These are phyloP conservation scores for Colletotrichum filicis DNA, from an alignment of 2,329 filamentous ascomycete genomes.

Conservation along the genomic window DNA sequence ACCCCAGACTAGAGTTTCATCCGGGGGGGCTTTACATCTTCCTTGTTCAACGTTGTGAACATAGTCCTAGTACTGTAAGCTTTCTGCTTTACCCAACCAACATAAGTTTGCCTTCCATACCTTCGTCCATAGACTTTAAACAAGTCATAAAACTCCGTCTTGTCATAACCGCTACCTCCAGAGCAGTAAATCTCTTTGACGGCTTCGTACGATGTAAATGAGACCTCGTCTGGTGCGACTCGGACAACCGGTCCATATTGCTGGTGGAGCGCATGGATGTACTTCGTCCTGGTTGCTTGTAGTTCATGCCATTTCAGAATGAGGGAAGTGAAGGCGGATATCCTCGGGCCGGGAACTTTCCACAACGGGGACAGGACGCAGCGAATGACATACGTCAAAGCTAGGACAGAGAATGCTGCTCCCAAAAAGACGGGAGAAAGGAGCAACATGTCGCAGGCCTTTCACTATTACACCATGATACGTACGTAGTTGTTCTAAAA, in stretches of 20 bases:
- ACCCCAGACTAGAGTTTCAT: background rate
- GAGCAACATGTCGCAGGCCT: conserved; percentile 31
- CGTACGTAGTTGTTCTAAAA: background rate
- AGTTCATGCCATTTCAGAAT: conserved; percentile 68
- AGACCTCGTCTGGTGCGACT: conserved; percentile 67
- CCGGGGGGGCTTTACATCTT: conserved; percentile 52
- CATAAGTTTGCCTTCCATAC: conserved; percentile 44
- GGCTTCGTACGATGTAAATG: conserved; percentile 65
- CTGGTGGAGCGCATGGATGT: conserved; percentile 66
- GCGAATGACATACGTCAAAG: conserved; percentile 27
- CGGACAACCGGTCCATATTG: conserved; percentile 68
- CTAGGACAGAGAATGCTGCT: conserved; percentile 21
- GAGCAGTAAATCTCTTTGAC: conserved; percentile 73
- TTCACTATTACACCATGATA: background rate
- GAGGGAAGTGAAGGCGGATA: conserved; percentile 61
- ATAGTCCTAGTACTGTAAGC: conserved; percentile 57
- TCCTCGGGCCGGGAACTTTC: conserved; percentile 58
- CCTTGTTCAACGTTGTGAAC: conserved; percentile 68
- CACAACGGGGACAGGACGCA: conserved; percentile 50
- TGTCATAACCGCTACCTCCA: conserved; percentile 72
- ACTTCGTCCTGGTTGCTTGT: conserved; percentile 60
- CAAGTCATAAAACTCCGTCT: conserved; percentile 72
- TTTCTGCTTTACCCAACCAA: background rate
- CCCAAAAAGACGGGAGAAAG: conserved; percentile 36
- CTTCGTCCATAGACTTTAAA: conserved; percentile 68